Base-by-base conservation (phyloP, 140 eudicot genomes). In the Oenanthe javanica region DNA sequence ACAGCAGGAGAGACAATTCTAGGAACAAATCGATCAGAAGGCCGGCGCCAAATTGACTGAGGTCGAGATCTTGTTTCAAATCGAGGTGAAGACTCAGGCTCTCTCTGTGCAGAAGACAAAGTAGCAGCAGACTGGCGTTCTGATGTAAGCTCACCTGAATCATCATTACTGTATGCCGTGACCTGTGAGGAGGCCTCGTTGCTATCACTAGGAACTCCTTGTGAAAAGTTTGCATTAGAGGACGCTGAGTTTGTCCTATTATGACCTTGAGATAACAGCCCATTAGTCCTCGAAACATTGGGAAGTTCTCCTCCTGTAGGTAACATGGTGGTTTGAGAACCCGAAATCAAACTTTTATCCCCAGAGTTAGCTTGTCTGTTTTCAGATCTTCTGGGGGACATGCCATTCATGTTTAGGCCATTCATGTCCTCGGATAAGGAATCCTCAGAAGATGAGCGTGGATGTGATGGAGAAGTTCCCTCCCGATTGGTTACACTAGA, bases 11-110 rank as follows among this genome's bases (percentile, higher is more conserved):
- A 89, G 23, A 91, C 87, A 18, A 91, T 88, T 67, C 93, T 82
- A 14, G 91, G 92, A 31, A 86, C 90, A 76, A 88, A 84, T 49
- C 89, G 81, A 23, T 86, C 89, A 14, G 97, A 89, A 15, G 97
- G 92, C 80, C 98, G 84, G 45, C 92, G 96, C 99, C 99, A 95
- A 5, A 91, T 79, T 81, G 84, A 45, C 74, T 86, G 98, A 52
- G 85, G 85, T 48, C 99, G 92, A 76, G 90, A 54, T 81, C 94
- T 77, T 36, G 85, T 66, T 40, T 91, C 90, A 46, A 86, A 85
- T 80, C 96, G 82, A 40, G 94, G 86, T 27, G 89, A 87, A 76
- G 74, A 86, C 81, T 86, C 91, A 14, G 83, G 86, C 74, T 89
- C 97, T 55, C 93, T 84, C 74, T 77, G 91, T 45, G 90, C 80